These are phyloP conservation scores for Aspergillus olivimuriae DNA, from an alignment of 495 filamentous ascomycete genomes.

Conservation along the genomic window DNA sequence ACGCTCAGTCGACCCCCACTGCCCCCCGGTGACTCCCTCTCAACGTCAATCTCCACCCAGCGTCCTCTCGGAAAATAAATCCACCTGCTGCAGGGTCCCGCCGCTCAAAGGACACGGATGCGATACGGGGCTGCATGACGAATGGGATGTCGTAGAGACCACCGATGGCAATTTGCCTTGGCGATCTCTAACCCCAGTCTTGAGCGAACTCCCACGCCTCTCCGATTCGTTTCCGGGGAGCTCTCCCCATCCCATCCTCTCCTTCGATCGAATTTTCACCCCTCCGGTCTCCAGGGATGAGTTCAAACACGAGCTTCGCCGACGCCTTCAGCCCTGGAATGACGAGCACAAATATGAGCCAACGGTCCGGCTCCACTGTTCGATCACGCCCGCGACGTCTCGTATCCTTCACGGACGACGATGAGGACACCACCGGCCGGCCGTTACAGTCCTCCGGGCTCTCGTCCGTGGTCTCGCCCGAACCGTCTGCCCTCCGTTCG, in stretches of 20 bases:
- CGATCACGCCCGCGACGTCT: slow-evolving; percentile 40
- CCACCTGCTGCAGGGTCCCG: not conserved
- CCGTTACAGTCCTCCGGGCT: slow-evolving; percentile 29
- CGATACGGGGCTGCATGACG: slow-evolving; percentile 35
- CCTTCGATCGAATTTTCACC: slow-evolving; percentile 8
- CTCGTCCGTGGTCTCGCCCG: slow-evolving; percentile 22
- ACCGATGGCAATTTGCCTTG: slow-evolving; percentile 40
- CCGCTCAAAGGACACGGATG: slow-evolving; percentile 30
- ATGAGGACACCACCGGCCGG: slow-evolving; percentile 25
- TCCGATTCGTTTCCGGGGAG: slow-evolving; percentile 13
- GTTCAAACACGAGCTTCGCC: slow-evolving; percentile 34
- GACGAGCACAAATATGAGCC: slow-evolving; percentile 25
- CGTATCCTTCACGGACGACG: slow-evolving; percentile 36
- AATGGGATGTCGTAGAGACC: slow-evolving; percentile 37
- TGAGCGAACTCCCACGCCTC: not conserved
- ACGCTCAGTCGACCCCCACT: not conserved
- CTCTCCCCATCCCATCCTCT: slow-evolving; percentile 19
- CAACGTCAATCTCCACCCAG: not conserved
- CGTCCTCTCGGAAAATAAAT: too few relatives aligned
- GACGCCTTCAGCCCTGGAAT: slow-evolving; percentile 33
- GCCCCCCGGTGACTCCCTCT: not conserved
- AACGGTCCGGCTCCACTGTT: slow-evolving; percentile 30
- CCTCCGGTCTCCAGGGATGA: slow-evolving; percentile 35
- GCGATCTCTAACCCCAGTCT: slow-evolving; percentile 14
- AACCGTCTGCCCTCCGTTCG: slow-evolving; percentile 26